Conservation (phyloP, 306 rosid genomes). For the Rosa rugosa region DNA sequence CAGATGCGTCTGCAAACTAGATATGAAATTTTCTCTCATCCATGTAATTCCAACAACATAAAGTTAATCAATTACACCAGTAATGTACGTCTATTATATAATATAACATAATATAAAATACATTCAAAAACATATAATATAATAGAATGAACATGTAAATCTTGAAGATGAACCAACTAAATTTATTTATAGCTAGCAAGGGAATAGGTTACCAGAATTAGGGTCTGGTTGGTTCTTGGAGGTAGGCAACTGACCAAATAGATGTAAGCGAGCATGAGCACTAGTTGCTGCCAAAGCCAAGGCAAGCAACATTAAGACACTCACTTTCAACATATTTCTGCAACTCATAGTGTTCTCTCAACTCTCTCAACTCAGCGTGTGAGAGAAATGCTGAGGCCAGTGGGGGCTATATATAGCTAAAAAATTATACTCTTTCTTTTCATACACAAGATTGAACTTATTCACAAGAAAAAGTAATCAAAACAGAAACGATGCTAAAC, state of each 20-base stretch:
- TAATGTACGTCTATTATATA: no score
- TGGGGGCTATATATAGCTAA: neutral
- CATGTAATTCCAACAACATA: neutral
- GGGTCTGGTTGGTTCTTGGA: neutral
- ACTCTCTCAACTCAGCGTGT: neutral
- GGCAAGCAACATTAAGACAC: neutral
- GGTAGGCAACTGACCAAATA: neutral
- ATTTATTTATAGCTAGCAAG: neutral
- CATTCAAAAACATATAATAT: neutral
- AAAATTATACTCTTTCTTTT: neutral
- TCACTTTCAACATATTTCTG: neutral
- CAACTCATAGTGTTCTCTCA: neutral
- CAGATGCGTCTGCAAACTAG: neutral
- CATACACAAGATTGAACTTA: no score
- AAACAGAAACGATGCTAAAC: no score
- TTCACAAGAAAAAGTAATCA: no score
- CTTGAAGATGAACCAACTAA: neutral
- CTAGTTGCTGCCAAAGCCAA: neutral
- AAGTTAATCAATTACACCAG: neutral
- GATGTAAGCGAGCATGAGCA: neutral
- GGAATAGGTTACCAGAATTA: neutral
- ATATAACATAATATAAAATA: no score
- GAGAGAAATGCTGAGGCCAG: neutral
- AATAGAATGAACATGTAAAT: neutral
- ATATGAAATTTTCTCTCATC: neutral